These are phyloP conservation scores for Ananas comosus DNA, from an alignment of 176 grass and related monocot species.

Conservation along the genomic window DNA sequence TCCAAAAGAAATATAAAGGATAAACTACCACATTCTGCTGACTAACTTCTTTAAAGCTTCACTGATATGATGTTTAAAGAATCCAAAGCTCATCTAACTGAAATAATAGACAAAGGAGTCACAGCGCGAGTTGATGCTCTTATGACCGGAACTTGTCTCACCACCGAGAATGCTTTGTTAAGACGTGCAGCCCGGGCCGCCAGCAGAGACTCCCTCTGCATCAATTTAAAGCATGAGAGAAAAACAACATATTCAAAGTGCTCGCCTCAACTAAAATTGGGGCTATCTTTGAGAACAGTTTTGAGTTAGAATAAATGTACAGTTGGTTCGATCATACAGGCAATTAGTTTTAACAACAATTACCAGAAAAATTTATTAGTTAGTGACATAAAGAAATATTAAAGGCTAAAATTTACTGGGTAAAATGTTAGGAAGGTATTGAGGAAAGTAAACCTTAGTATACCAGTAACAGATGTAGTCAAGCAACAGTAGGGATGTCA, in stretches of 20 bases:
- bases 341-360: no score
- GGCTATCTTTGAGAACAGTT: neutral
- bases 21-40: no score
- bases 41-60: neutral
- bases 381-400: no score
- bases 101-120: conserved; percentile 7
- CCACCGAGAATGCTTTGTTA: conserved; percentile 13
- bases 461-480: no score
- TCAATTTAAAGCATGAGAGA: conserved; percentile 7
- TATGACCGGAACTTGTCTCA: conserved; percentile 15
- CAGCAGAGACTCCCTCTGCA: conserved; percentile 28
- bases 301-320: neutral
- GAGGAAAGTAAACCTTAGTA: no score
- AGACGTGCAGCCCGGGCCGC: conserved; percentile 17
- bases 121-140: conserved; percentile 15
- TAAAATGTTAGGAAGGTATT: no score
- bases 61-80: neutral
- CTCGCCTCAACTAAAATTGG: neutral
- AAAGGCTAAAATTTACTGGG: no score
- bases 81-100: conserved; percentile 17
- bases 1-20: no score
- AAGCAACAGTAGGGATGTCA: no score
- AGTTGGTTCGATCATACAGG: no score
- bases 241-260: neutral
- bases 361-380: no score